These are phyloP conservation scores for Suillus fuscotomentosus DNA, from an alignment of 768 basidiomycete species.

Conservation along the genomic window DNA sequence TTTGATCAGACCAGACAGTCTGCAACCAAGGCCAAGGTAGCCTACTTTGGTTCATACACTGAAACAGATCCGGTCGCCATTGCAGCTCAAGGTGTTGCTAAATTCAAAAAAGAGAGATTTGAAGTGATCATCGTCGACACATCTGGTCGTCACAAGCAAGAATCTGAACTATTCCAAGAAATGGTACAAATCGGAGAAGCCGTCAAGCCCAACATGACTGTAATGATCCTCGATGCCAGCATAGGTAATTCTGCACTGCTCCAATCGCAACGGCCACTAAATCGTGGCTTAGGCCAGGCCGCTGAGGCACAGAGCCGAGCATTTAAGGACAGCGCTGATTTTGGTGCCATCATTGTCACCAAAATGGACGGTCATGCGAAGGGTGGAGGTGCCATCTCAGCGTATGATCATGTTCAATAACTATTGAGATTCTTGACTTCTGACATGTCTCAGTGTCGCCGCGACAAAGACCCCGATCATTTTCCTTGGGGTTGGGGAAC, in stretches of 20 bases:
- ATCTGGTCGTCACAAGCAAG: conserved; percentile 95
- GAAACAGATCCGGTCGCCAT: conserved; percentile 97
- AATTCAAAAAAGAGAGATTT: conserved; percentile 98
- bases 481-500: conserved; percentile 97
- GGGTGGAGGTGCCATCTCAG: conserved; percentile 98
- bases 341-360: conserved; percentile 98
- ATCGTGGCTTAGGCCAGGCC: conserved; percentile 70
- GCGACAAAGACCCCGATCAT: conserved; percentile 98
- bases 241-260: conserved; percentile 60
- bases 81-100: conserved; percentile 90
- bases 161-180: conserved; percentile 93
- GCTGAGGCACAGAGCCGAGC: conserved; percentile 95
- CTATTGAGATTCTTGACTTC: neutral
- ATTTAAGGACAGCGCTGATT: conserved; percentile 97
- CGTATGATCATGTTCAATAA: conserved; percentile 53
- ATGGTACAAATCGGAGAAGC: conserved; percentile 97
- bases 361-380: conserved; percentile 99
- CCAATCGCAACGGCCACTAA: neutral
- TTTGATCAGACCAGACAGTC: conserved; percentile 99
- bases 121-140: conserved; percentile 99
- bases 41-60: conserved; percentile 98
- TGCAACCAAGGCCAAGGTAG: conserved; percentile 97
- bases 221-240: conserved; percentile 93
- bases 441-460: conserved; percentile 67
- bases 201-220: conserved; percentile 94